A percentile compares a stretch with the other conserved stretches of the same genome.
These are phyloP conservation scores for Chrysoporthe puriensis DNA, from an alignment of 2,329 filamentous ascomycete genomes.

Conservation along the genomic window DNA sequence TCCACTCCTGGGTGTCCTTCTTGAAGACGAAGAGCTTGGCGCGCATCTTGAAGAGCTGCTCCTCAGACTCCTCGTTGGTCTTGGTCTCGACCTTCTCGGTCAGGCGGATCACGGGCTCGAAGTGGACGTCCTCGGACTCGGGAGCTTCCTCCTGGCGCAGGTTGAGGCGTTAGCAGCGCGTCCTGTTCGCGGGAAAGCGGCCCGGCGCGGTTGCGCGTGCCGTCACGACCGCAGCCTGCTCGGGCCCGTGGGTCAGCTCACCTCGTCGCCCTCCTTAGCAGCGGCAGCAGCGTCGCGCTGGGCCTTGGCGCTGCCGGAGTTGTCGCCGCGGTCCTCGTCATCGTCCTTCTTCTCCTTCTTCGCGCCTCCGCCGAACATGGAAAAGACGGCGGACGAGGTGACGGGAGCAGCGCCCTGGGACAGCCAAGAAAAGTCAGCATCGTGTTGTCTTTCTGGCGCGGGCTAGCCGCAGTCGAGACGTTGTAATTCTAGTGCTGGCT, in stretches of 20 bases:
- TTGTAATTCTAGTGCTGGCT: background rate
- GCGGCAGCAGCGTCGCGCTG: conserved; percentile 67
- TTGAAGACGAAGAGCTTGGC: conserved; percentile 99
- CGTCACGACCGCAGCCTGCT: background rate
- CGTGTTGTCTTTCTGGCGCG: background rate
- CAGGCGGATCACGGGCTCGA: conserved; percentile 93
- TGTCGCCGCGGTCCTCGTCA: conserved; percentile 80
- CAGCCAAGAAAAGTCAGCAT: conserved; percentile 14
- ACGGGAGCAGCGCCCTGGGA: conserved; percentile 40
- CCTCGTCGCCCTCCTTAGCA: conserved; percentile 60
- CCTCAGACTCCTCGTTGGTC: conserved; percentile 98
- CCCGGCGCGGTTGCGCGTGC: background rate
- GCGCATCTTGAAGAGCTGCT: conserved; percentile 99
- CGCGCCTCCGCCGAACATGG: conserved; percentile 97
- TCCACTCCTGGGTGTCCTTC: conserved; percentile 91
- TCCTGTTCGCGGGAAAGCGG: background rate
- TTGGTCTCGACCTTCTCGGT: conserved; percentile 97
- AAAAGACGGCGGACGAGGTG: conserved; percentile 76
- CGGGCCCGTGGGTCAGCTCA: conserved; percentile 37
- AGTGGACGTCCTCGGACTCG: conserved; percentile 92
- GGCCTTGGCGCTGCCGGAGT: conserved; percentile 85
- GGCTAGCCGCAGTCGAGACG: background rate
- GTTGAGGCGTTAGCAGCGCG: conserved; percentile 18
- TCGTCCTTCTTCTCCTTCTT: conserved; percentile 96
- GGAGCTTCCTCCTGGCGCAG: conserved; percentile 69